Conservation (phyloP, 768 basidiomycete species). For the Tulasnella sp. region DNA sequence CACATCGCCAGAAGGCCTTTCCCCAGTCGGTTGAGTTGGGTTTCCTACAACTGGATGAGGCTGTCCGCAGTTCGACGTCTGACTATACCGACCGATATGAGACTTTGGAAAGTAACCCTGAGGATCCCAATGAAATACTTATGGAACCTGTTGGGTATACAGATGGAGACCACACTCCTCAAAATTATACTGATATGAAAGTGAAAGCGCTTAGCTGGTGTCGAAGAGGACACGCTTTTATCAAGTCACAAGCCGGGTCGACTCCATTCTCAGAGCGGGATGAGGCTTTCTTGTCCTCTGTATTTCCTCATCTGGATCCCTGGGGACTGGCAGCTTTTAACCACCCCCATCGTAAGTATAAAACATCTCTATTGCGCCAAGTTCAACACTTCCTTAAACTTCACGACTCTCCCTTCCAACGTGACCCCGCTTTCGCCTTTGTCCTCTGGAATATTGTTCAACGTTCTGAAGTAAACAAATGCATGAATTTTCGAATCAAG, state of each 20-base stretch:
- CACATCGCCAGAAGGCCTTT: background rate
- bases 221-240: background rate
- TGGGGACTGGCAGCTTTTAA: background rate
- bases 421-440: background rate
- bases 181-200: conserved; percentile 3
- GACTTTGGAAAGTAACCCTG: background rate
- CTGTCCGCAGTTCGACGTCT: background rate
- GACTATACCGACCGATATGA: conserved; percentile 15
- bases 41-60: background rate
- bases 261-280: background rate
- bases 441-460: background rate
- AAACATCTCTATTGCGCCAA: background rate
- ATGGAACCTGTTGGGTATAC: conserved; percentile 1
- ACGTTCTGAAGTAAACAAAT: background rate
- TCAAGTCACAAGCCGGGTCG: background rate
- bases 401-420: background rate
- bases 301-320: conserved; percentile 5
- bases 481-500: background rate
- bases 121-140: background rate
- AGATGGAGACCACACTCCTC: background rate
- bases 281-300: background rate
- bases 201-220: background rate
- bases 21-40: background rate
- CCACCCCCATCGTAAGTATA: background rate
- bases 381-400: background rate